Conservation (phyloP, 305 asterid genomes). For the Nicotiana rustica region DNA sequence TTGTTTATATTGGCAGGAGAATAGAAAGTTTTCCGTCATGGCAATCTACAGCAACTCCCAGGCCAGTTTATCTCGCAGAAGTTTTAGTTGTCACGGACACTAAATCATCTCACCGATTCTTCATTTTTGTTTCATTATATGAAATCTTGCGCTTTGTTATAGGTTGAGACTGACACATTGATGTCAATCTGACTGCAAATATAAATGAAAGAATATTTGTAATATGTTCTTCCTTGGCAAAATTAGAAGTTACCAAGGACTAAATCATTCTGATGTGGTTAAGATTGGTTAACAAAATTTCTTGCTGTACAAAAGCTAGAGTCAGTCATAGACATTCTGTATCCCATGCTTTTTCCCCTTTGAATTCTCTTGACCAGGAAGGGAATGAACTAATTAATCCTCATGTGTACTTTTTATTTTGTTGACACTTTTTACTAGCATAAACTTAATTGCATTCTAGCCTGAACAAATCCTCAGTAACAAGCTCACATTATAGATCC, state of each 20-base stretch:
- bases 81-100: not conserved
- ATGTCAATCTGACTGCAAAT: conserved; percentile 21
- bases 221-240: not conserved
- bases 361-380: not conserved
- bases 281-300: not conserved
- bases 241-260: conserved; percentile 20
- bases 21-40: not conserved
- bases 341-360: not conserved
- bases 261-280: conserved; percentile 18
- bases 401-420: not conserved
- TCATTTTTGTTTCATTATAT: conserved; percentile 25
- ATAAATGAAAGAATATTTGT: not conserved
- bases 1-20: conserved; percentile 5
- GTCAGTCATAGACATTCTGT: not conserved
- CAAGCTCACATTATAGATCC: not conserved
- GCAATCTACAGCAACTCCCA: not conserved
- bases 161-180: conserved; percentile 12
- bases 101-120: not conserved
- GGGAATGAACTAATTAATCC: not conserved
- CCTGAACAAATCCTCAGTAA: not conserved
- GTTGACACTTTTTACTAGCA: not conserved
- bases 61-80: not conserved
- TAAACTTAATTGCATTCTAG: not conserved
- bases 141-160: not conserved
- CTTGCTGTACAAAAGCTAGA: not conserved